A percentile compares a stretch with the other conserved stretches of the same genome.
Evolutionary conservation across 163 green algal genomes (phyloP).

Genomic region (Scenedesmus sp.): DNA sequence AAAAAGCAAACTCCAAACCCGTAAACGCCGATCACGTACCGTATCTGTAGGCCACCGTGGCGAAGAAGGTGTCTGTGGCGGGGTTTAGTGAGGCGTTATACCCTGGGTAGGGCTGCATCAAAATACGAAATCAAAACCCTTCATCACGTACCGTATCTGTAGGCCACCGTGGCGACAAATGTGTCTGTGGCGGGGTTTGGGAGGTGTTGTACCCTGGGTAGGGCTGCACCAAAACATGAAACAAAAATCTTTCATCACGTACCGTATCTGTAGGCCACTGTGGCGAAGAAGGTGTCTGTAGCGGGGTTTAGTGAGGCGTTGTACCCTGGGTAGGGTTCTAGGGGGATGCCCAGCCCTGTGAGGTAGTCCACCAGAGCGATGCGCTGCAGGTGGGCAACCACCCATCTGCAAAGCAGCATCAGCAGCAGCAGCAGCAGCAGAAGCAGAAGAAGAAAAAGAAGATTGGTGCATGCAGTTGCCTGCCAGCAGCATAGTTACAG

Average conservation of each 20-base stretch:
- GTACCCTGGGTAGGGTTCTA: conserved; percentile 34
- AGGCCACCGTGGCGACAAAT: too few species aligned
- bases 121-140: too few species aligned
- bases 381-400: conserved; percentile 24
- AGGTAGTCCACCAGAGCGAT: conserved; percentile 32
- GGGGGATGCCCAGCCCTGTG: not conserved
- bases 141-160: too few species aligned
- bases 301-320: conserved; percentile 23
- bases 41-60: conserved; percentile 43
- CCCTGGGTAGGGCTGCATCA: not conserved
- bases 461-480: not conserved
- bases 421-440: not conserved
- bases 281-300: conserved; percentile 41
- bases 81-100: conserved; percentile 39
- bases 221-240: too few species aligned
- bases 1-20: too few species aligned
- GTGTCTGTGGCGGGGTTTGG: too few species aligned
- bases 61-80: conserved; percentile 36
- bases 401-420: conserved; percentile 20
- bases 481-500: too few species aligned
- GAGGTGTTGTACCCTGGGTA: too few species aligned
- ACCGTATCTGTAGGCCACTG: conserved; percentile 44
- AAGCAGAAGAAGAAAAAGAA: not conserved
- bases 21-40: not conserved
- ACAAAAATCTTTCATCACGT: not conserved